phyloP scores from a whole-genome alignment of 768 basidiomycete species.

The Thelephora ganbajun region DNA sequence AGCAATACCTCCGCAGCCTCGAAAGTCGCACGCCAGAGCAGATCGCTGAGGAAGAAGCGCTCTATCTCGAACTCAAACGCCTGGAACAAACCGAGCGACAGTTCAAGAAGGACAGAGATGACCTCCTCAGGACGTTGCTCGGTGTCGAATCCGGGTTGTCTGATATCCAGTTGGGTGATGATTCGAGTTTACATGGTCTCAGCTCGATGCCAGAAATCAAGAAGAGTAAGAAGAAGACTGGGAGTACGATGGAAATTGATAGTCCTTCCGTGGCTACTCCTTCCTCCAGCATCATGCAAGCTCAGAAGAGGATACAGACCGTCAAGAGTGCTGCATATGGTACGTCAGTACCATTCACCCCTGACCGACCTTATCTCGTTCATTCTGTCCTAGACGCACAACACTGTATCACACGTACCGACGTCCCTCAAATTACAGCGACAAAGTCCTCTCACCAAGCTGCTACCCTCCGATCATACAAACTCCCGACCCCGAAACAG shows the following conservation, averaged over 20 bases:
- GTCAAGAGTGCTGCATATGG: slow-evolving; percentile 49
- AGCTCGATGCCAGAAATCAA: slow-evolving; percentile 37
- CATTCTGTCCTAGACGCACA: slow-evolving; percentile 34
- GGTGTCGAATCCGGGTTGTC: slow-evolving; percentile 83
- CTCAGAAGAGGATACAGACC: slow-evolving; percentile 26
- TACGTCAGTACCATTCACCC: slow-evolving; percentile 14
- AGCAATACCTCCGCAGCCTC: slow-evolving; percentile 76
- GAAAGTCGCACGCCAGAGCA: slow-evolving; percentile 81
- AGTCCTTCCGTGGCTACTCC: slow-evolving; percentile 19
- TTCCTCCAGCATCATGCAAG: slow-evolving; percentile 17
- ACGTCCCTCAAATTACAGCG: slow-evolving; percentile 28
- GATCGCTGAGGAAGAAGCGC: slow-evolving; percentile 87
- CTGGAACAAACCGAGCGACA: slow-evolving; percentile 84
- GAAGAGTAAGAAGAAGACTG: slow-evolving; percentile 41
- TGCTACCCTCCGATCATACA: slow-evolving; percentile 77
- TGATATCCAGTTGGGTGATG: slow-evolving; percentile 54
- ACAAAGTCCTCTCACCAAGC: slow-evolving; percentile 72
- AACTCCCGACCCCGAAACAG: slow-evolving; percentile 68
- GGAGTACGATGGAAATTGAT: slow-evolving; percentile 18
- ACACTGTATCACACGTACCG: slow-evolving; percentile 64
- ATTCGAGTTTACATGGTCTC: slow-evolving; percentile 21
- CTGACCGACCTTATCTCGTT: background rate
- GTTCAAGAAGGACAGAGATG: slow-evolving; percentile 82
- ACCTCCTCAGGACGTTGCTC: slow-evolving; percentile 67
- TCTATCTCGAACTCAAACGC: slow-evolving; percentile 89